A percentile compares a stretch with the other conserved stretches of the same genome.
Evolutionary conservation across 345 rosid species (phyloP).

Genomic region (Citrus hindsii): DNA sequence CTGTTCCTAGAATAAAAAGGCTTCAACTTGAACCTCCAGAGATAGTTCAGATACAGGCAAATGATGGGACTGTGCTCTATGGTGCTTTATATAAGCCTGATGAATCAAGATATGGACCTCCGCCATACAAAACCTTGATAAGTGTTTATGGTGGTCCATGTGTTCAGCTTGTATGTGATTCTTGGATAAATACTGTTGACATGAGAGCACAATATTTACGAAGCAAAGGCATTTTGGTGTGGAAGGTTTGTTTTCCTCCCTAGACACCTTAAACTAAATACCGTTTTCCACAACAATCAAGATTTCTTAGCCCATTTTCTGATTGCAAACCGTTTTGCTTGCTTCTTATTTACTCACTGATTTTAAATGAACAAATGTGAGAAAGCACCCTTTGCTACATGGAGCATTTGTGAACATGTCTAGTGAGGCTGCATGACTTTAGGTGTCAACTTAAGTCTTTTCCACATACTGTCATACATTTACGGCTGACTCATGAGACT

Average conservation of each 20-base stretch:
- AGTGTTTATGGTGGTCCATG: conserved; percentile 90
- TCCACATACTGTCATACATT: neutral
- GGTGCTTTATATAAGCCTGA: conserved; percentile 91
- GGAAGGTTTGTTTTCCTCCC: conserved; percentile 56
- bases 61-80: conserved; percentile 62
- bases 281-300: neutral
- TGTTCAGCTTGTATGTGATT: conserved; percentile 66
- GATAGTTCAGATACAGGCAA: conserved; percentile 60
- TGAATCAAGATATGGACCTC: conserved; percentile 70
- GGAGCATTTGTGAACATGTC: neutral
- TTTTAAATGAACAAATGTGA: neutral
- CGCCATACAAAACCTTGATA: conserved; percentile 85
- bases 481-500: neutral
- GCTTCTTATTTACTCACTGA: neutral
- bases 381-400: neutral
- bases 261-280: neutral
- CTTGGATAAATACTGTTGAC: conserved; percentile 86
- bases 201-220: conserved; percentile 90
- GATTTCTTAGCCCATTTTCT: neutral
- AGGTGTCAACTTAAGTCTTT: neutral
- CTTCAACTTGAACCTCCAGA: conserved; percentile 80
- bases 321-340: neutral
- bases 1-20: conserved; percentile 44
- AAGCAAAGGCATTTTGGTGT: conserved; percentile 89
- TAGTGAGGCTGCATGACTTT: neutral